Conservation (phyloP, 257 asterid genomes). For the Ehretia macrophylla region DNA sequence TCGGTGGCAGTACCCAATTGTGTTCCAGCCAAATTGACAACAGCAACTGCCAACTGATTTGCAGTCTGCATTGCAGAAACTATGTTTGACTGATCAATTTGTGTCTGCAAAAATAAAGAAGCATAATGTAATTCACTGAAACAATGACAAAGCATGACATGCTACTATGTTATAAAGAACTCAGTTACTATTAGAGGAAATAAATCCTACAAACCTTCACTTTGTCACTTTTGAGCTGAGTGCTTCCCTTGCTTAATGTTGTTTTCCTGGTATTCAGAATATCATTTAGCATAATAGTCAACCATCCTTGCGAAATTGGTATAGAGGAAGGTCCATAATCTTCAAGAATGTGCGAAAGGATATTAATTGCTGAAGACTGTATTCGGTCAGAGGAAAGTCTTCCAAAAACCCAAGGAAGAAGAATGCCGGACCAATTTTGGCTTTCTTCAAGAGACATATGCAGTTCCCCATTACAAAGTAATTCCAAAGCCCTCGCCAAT, state of each 20-base stretch:
- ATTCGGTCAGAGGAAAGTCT: conserved; percentile 56
- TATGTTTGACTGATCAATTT: conserved; percentile 77
- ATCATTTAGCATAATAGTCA: conserved; percentile 68
- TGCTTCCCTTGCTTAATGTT: conserved; percentile 50
- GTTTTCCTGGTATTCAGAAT: conserved; percentile 60
- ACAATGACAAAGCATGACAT: conserved; percentile 3
- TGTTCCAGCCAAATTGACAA: conserved; percentile 84
- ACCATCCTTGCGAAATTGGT: conserved; percentile 97
- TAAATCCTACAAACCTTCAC: conserved; percentile 59
- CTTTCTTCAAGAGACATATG: conserved; percentile 93
- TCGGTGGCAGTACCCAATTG: conserved; percentile 67
- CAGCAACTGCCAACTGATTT: conserved; percentile 77
- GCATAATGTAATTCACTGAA: conserved; percentile 16
- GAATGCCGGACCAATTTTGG: conserved; percentile 87
- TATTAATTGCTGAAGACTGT: conserved; percentile 76
- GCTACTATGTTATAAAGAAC: not conserved
- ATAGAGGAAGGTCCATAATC: conserved; percentile 94
- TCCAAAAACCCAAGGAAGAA: conserved; percentile 85
- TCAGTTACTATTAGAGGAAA: not conserved
- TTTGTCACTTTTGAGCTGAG: conserved; percentile 59
- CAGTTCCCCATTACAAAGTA: conserved; percentile 61
- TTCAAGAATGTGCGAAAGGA: conserved; percentile 85
- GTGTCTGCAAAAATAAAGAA: conserved; percentile 68
- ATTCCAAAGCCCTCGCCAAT: conserved; percentile 83
- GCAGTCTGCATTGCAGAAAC: conserved; percentile 79